A percentile compares a stretch with the other conserved stretches of the same genome.
Conservation (phyloP, 805 yeast genomes). For the Yamadazyma ubonensis region DNA sequence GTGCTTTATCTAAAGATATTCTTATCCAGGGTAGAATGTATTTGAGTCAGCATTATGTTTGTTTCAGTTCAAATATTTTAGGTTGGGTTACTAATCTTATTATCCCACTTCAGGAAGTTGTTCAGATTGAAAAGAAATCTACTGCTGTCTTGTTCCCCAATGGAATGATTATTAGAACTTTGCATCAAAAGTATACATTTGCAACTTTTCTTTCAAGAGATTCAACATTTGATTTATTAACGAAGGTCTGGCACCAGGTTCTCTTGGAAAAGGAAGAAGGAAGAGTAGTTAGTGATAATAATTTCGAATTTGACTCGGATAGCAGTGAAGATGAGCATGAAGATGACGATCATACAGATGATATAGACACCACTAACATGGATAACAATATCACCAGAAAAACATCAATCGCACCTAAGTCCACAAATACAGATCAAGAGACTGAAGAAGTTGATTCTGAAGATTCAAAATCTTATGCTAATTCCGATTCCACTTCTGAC, state of each 20-base stretch:
- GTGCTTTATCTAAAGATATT: conserved; percentile 67
- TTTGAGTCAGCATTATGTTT: conserved; percentile 52
- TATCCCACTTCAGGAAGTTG: conserved; percentile 60
- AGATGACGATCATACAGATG: conserved; percentile 7
- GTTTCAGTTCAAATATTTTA: conserved; percentile 65
- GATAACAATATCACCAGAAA: neutral
- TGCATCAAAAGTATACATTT: conserved; percentile 61
- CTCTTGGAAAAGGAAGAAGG: conserved; percentile 19
- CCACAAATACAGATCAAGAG: neutral
- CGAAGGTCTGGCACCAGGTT: conserved; percentile 59
- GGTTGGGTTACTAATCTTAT: conserved; percentile 63
- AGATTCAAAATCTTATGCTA: conserved; percentile 2
- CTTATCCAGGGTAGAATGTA: conserved; percentile 66
- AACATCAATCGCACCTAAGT: neutral
- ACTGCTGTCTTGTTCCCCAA: conserved; percentile 71
- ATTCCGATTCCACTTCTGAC: neutral
- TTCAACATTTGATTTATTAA: conserved; percentile 47
- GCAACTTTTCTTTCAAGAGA: conserved; percentile 68
- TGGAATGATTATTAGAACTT: conserved; percentile 61
- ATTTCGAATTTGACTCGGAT: neutral
- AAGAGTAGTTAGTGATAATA: neutral
- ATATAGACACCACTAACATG: neutral
- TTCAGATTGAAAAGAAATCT: conserved; percentile 60
- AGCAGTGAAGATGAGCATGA: neutral
- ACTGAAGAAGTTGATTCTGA: neutral